These are phyloP conservation scores for Mycena capillaripes DNA, from an alignment of 768 basidiomycete genomes.

Conservation along the genomic window DNA sequence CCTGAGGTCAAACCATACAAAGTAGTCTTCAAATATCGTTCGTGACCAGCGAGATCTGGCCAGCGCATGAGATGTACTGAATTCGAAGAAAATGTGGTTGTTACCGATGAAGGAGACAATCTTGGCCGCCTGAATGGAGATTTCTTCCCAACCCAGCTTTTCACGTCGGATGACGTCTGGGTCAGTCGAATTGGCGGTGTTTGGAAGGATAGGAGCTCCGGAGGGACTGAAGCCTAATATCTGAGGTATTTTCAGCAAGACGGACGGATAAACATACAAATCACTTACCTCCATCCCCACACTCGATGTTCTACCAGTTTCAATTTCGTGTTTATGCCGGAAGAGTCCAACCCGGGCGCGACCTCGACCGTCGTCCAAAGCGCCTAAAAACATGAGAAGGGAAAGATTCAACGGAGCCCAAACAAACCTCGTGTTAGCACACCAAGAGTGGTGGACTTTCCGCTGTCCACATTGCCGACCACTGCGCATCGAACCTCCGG, in stretches of 20 bases:
- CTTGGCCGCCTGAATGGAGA: conserved; percentile 89
- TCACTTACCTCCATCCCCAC: conserved; percentile 95
- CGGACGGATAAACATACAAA: neutral
- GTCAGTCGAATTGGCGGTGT: conserved; percentile 67
- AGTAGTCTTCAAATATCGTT: conserved; percentile 93
- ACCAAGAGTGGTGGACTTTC: conserved; percentile 94
- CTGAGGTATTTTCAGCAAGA: conserved; percentile 51
- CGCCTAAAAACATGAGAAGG: conserved; percentile 56
- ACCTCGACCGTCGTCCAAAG: conserved; percentile 86
- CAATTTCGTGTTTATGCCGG: conserved; percentile 97
- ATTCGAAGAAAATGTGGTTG: conserved; percentile 17
- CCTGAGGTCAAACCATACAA: conserved; percentile 94
- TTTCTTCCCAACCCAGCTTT: conserved; percentile 96
- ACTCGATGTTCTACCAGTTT: conserved; percentile 94
- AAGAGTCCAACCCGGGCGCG: conserved; percentile 91
- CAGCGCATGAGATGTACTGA: neutral
- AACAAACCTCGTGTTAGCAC: conserved; percentile 89
- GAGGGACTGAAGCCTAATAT: conserved; percentile 89
- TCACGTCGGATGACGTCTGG: conserved; percentile 80
- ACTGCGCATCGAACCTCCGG: conserved; percentile 96
- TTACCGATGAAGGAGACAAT: conserved; percentile 93
- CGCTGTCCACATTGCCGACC: conserved; percentile 95
- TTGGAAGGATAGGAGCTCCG: conserved; percentile 85
- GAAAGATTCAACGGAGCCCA: conserved; percentile 21
- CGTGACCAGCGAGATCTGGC: conserved; percentile 94